Conservation (phyloP, 1,139 yeast genomes). For the Pichia sp. region DNA sequence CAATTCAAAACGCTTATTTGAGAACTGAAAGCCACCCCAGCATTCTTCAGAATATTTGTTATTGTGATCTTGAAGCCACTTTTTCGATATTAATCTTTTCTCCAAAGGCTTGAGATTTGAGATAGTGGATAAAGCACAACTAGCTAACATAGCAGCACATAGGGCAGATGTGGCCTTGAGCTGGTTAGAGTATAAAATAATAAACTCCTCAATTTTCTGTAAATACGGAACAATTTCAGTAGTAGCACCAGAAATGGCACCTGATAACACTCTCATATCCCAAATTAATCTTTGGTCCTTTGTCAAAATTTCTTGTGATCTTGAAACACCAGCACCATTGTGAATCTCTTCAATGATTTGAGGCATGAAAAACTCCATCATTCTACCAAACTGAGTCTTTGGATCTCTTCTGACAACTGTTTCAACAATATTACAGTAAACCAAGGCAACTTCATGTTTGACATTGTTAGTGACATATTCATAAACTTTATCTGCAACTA, state of each 20-base stretch:
- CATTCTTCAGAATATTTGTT: slow-evolving; percentile 38
- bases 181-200: slow-evolving; percentile 45
- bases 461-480: slow-evolving; percentile 54
- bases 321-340: slow-evolving; percentile 76
- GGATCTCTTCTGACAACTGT: slow-evolving; percentile 61
- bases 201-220: slow-evolving; percentile 42
- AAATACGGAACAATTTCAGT: slow-evolving; percentile 38
- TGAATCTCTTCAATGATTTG: slow-evolving; percentile 61
- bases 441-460: slow-evolving; percentile 59
- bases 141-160: slow-evolving; percentile 27
- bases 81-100: slow-evolving; percentile 43
- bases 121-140: slow-evolving; percentile 58
- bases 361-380: slow-evolving; percentile 40
- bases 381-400: slow-evolving; percentile 36
- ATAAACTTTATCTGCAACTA: slow-evolving; percentile 45
- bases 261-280: slow-evolving; percentile 64
- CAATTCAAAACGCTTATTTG: slow-evolving; percentile 33
- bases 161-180: slow-evolving; percentile 54
- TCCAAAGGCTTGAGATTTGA: slow-evolving; percentile 55
- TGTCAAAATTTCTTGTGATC: slow-evolving; percentile 58
- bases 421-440: slow-evolving; percentile 65
- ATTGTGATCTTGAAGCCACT: slow-evolving; percentile 27
- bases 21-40: slow-evolving; percentile 72
- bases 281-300: slow-evolving; percentile 74
- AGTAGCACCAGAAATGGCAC: slow-evolving; percentile 66